A percentile compares a stretch with the other conserved stretches of the same genome.
Evolutionary conservation across 345 rosid genomes (phyloP).

Genomic region (Syzygium jambos): DNA sequence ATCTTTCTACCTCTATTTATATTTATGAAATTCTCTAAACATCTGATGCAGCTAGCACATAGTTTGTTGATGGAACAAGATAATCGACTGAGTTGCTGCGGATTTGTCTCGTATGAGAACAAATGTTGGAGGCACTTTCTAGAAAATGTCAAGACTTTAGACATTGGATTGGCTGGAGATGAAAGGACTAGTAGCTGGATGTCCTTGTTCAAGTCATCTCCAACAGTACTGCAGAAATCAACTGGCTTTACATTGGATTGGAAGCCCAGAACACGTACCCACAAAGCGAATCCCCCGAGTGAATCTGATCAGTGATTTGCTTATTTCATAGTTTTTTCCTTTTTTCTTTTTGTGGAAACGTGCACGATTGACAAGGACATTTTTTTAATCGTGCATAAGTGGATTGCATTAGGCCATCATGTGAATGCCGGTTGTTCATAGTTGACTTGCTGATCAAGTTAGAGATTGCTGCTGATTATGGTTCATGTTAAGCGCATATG

Average conservation of each 20-base stretch:
- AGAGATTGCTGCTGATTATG: background rate
- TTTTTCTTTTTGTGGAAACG: background rate
- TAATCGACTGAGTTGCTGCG: slow-evolving; percentile 17
- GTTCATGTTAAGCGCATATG: background rate
- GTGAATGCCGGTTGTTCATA: background rate
- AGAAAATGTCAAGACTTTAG: background rate
- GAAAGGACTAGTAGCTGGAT: background rate
- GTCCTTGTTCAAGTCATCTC: slow-evolving; percentile 15
- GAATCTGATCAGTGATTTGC: background rate
- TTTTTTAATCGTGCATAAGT: background rate
- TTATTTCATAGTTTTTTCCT: background rate
- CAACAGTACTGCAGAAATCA: background rate
- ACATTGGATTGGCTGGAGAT: background rate
- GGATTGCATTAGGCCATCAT: background rate
- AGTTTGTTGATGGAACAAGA: slow-evolving; percentile 4
- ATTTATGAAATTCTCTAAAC: background rate
- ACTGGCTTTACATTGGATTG: slow-evolving; percentile 9
- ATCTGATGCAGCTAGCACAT: slow-evolving; percentile 1
- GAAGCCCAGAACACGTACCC: background rate
- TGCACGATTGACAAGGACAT: background rate
- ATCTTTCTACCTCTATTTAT: background rate
- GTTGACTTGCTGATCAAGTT: background rate
- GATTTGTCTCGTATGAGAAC: slow-evolving; percentile 5
- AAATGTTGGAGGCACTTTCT: slow-evolving; percentile 36
- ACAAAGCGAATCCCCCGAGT: background rate